These are phyloP conservation scores for Nepenthes gracilis DNA, from an alignment of 148 eudicot genomes.

Conservation along the genomic window DNA sequence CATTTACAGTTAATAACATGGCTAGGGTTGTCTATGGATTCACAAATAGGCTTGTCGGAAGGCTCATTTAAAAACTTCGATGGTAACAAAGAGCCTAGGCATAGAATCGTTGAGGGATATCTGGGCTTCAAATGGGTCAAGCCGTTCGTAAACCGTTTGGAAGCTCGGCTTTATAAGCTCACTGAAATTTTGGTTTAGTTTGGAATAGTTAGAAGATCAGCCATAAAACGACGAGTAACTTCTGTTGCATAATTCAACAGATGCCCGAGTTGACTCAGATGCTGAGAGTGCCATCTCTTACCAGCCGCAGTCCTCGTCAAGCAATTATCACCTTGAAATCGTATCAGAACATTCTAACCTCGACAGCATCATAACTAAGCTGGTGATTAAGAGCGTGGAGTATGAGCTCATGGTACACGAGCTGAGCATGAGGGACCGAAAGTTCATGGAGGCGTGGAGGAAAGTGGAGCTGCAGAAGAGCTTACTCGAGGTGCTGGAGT, in stretches of 20 bases:
- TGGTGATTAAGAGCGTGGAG: constrained; percentile 46
- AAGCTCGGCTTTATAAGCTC: too few relatives aligned
- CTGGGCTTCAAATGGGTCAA: too few relatives aligned
- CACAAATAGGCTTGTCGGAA: too few relatives aligned
- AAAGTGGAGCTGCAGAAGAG: constrained; percentile 59
- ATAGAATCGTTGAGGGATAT: too few relatives aligned
- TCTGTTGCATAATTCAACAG: constrained; percentile 5
- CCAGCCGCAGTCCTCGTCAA: constrained; percentile 12
- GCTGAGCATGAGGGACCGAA: constrained; percentile 26
- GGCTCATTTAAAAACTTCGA: too few relatives aligned
- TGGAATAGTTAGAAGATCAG: neutral
- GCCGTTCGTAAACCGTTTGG: too few relatives aligned
- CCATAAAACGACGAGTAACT: neutral
- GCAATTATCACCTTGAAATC: neutral
- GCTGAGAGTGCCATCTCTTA: constrained; percentile 51
- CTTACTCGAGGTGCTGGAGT: constrained; percentile 56
- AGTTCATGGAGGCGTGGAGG: constrained; percentile 32
- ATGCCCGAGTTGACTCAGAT: constrained; percentile 25
- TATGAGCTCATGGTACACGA: constrained; percentile 34
- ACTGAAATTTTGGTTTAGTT: neutral
- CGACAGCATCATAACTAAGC: constrained; percentile 22
- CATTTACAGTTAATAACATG: too few relatives aligned
- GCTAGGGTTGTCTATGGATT: too few relatives aligned
- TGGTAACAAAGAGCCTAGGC: too few relatives aligned
- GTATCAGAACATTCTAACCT: constrained; percentile 7